These are phyloP conservation scores for Salvia hispanica DNA, from an alignment of 257 asterid species.

Conservation along the genomic window DNA sequence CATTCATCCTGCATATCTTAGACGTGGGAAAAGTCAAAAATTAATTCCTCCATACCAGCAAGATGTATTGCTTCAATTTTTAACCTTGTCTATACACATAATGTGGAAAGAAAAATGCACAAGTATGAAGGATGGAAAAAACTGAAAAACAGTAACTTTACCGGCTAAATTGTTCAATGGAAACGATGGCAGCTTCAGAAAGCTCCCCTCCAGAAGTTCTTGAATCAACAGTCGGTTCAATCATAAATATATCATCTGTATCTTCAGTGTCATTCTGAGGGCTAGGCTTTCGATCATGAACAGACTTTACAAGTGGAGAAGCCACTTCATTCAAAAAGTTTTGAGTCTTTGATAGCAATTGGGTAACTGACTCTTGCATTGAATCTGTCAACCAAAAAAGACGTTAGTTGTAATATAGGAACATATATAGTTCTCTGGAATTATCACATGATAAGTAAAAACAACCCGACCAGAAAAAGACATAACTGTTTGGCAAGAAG, in stretches of 20 bases:
- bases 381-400: slow-evolving; percentile 54
- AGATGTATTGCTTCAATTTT: slow-evolving; percentile 10
- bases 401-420: slow-evolving; percentile 1
- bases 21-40: slow-evolving; percentile 32
- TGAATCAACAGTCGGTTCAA: slow-evolving; percentile 74
- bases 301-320: slow-evolving; percentile 77
- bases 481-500: not conserved
- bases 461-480: not conserved
- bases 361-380: slow-evolving; percentile 75
- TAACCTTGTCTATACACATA: slow-evolving; percentile 8
- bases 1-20: slow-evolving; percentile 89
- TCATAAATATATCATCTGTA: slow-evolving; percentile 59
- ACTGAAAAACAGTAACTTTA: slow-evolving; percentile 31
- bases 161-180: slow-evolving; percentile 98
- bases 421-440: not conserved
- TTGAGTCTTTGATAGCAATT: slow-evolving; percentile 83
- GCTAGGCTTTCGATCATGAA: slow-evolving; percentile 52
- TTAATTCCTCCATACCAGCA: slow-evolving; percentile 28
- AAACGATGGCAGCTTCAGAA: slow-evolving; percentile 81
- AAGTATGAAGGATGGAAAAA: not conserved
- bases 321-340: slow-evolving; percentile 70
- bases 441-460: not conserved
- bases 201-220: slow-evolving; percentile 72
- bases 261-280: slow-evolving; percentile 49
- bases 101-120: not conserved